Percentiles rank a stretch among this genome's conserved stretches.
Evolutionary conservation across 495 filamentous ascomycete species (phyloP).

Genomic region (Penicillium angulare): DNA sequence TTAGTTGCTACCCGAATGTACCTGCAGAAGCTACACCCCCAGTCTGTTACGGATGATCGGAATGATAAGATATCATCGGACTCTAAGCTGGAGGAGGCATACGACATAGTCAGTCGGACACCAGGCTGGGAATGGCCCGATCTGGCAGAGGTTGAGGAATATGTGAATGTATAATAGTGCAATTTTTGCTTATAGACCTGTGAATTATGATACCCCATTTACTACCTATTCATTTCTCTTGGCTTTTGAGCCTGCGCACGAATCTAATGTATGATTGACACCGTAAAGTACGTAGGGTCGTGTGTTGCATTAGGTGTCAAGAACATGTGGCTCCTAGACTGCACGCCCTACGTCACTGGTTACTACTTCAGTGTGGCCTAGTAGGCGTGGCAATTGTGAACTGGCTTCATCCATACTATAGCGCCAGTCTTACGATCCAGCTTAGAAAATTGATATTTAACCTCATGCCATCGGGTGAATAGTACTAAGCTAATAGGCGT

Average conservation of each 20-base stretch:
- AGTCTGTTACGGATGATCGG: slow-evolving; percentile 7
- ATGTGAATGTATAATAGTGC: slow-evolving; percentile 31
- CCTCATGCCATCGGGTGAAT: no score
- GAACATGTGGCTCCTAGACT: no score
- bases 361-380: no score
- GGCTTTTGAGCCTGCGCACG: no score
- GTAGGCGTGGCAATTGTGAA: no score
- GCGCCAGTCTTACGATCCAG: no score
- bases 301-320: no score
- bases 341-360: no score
- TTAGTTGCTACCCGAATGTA: slow-evolving; percentile 53
- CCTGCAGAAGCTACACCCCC: slow-evolving; percentile 40
- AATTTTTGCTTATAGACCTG: slow-evolving; percentile 19
- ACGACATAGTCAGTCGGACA: slow-evolving; percentile 45
- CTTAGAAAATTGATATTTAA: no score
- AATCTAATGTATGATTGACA: slow-evolving; percentile 5
- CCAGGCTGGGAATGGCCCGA: slow-evolving; percentile 54
- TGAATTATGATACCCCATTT: slow-evolving; percentile 5
- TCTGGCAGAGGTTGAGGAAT: slow-evolving; percentile 49
- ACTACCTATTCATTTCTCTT: no score
- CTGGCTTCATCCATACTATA: no score
- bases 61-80: slow-evolving; percentile 20
- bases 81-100: slow-evolving; percentile 34
- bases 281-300: neutral
- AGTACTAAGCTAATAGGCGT: no score